Base-by-base conservation (phyloP, 768 basidiomycete species). In the Macrolepiota fuliginosa region DNA sequence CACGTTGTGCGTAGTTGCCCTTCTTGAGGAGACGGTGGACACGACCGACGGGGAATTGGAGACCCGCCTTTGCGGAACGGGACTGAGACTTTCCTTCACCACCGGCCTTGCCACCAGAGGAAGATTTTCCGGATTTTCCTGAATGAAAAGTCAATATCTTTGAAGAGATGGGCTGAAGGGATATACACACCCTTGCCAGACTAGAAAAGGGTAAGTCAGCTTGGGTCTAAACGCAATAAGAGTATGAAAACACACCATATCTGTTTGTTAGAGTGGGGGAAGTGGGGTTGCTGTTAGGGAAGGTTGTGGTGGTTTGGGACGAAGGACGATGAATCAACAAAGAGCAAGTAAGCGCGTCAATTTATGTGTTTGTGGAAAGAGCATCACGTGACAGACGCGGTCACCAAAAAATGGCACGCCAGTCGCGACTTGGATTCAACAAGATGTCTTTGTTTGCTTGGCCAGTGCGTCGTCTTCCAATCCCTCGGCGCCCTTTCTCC, bases 31-130 rank as follows among this genome's bases (percentile, higher is more conserved):
- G 83, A 82, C 92, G 89, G 74, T 94, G 92, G 68, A 95, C 88
- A 87, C 94, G 91, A 79, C 94, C 92, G 69, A 96, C 94, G 49
- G 94, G 94, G 78, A 91, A 91, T 74, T 91, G 90, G 56, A 91
- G 87, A 61, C 90, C 90, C 46, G 90, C 89, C 70, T 83, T 86
- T 42, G 87, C 82, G 12, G 89, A 90, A 65, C 90, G 90, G 1
- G 89, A 89, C 63, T 84, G 83, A 11, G 83, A 78, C 72, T 85
- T 90, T 70, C 69, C 70, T 6, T 79, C 78, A 42, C 70, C 76
- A 45, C 81, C 81, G 35, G 81, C 80, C 77, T 87, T 90, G 68
- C 90, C 86, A 68, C 88, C 89, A 58, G 87, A 83, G 66, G 85
- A 80, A 51, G 88, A 85, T 76, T 91, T 91, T 59, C 87, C 87